phyloP scores from a whole-genome alignment of 768 basidiomycete genomes.

The Gloeostereum incarnatum region DNA sequence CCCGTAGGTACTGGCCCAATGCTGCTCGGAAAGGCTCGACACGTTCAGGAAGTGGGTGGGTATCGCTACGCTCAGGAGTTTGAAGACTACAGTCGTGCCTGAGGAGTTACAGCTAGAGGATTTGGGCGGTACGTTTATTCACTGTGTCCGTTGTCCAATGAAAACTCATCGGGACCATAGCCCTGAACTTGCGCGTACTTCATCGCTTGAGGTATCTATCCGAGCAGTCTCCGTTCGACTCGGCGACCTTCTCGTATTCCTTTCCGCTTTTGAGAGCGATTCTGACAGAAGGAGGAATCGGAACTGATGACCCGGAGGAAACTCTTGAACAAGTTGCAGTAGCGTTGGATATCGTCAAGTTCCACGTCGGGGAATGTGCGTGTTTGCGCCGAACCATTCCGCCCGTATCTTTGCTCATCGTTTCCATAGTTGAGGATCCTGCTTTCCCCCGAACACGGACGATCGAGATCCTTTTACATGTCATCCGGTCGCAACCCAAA shows the following conservation, averaged over 20 bases:
- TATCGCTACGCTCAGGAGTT: conserved; percentile 72
- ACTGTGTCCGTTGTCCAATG: neutral
- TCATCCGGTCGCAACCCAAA: conserved; percentile 70
- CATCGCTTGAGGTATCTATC: conserved; percentile 76
- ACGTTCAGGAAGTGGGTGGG: conserved; percentile 65
- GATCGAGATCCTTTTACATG: conserved; percentile 59
- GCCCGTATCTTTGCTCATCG: conserved; percentile 1
- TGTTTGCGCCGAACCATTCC: conserved; percentile 9
- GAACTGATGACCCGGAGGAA: conserved; percentile 59
- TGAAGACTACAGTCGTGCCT: conserved; percentile 58
- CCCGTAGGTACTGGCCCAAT: conserved; percentile 53
- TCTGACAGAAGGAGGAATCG: conserved; percentile 59
- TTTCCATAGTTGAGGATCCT: conserved; percentile 47
- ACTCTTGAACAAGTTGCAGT: conserved; percentile 73
- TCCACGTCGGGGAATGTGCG: conserved; percentile 69
- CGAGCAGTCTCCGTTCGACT: conserved; percentile 76
- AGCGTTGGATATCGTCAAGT: conserved; percentile 57
- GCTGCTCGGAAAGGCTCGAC: conserved; percentile 69
- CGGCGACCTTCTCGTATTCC: conserved; percentile 76
- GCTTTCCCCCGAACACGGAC: conserved; percentile 69
- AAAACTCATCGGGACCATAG: conserved; percentile 37
- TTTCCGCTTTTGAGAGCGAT: conserved; percentile 70
- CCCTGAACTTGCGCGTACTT: conserved; percentile 73
- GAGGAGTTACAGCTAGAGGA: conserved; percentile 67
- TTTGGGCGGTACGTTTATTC: conserved; percentile 39